Evolutionary conservation across 148 eudicot genomes (phyloP), one percentile per base, ranked within the genome.

Genomic region (Tetragonia tetragonoides): DNA sequence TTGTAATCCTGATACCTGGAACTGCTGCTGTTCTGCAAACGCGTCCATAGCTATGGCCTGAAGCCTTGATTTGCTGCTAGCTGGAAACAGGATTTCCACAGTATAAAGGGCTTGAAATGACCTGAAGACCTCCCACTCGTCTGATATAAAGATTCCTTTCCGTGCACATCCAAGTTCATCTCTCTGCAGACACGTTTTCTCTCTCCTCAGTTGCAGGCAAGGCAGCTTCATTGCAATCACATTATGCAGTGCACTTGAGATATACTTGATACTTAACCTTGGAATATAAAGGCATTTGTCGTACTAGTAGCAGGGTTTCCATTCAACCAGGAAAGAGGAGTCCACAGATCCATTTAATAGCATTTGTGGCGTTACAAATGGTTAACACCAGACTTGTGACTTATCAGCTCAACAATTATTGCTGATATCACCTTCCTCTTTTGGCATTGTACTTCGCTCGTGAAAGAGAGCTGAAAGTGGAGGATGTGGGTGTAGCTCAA

Each of bases 401-500:
- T 44, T 47, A 37, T 63, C 44, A 40, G 34, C 64, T 78, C 79
- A 82, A 64, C 79, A 82, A 61, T 78, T 76, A 62, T 53, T 10
- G 20, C 16, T 21, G 41, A 8, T 6, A 60, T 74, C 75, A n/a
- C 11, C 72, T 63, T 53, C 70, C 7, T 6, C 73, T 15, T 53
- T 56, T 49, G 71, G 70, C 16, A 44, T 62, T 60, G 57, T 20
- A 46, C 23, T 38, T 9, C 77, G 78, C 41, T 89, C 87, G 4
- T 76, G 78, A 38, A 81, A 84, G 66, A 87, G 79, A 6, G 83
- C 85, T 49, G 87, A 88, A 67, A 90, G 65, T 69, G 82, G 82
- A 81, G 81, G 80, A 5, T 93, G 97, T 66, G 95, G 93, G 28
- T 77, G 87, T 57, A 88, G 83, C 82, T 89, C 89, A 65, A 86